Evolutionary conservation across 2,329 filamentous ascomycete genomes (phyloP), one percentile per base, ranked within the genome.

Genomic region (Penicillium sp.): DNA sequence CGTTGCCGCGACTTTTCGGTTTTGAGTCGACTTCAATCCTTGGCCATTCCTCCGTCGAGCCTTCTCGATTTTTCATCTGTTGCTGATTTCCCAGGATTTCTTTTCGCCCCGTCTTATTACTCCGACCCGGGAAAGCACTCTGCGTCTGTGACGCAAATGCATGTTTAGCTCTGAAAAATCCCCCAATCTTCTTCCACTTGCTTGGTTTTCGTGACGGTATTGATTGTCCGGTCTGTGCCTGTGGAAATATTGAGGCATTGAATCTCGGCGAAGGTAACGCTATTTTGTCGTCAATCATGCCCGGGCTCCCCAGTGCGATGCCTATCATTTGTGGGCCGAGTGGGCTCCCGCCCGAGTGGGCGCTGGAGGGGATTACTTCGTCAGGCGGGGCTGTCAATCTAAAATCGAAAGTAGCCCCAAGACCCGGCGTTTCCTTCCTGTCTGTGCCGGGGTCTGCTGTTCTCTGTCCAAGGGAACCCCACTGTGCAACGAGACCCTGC

Each of bases 261-360:
- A 54, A 56, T 18, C 54, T 46, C 4, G 52, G 53, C 2, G 50
- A 48, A 6, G 59, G 53, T 5, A 59, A 32, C 37, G 45, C 27
- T 26, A 45, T 48, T 9, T 55, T 52, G 23, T 55, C 32, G n/a
- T 59, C 50, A 4, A 61, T 24, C 53, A 65, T 55, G 11, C 74
- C 70, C 20, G 86, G 86, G 59, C 85, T 89, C 26, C 85, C 86
- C 46, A 89, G 69, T 1, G 86, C 86, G 76, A 89, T 83, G 8
- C 86, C 86, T 51, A 89, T 89, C 56, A 72, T 74, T 50, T 72
- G 69, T 36, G 73, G 38, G n/a, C 55, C 72, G 6, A 70, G 67
- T 6, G 49, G 48, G 26, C 55, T 51, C 28, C 51, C 47, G 16
- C 56, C 54, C 10, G 52, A 46, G 6, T 38, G 42, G 3, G 50